These are phyloP conservation scores for Alternaria sp. DNA, from an alignment of 2,329 filamentous ascomycete genomes.

Conservation along the genomic window DNA sequence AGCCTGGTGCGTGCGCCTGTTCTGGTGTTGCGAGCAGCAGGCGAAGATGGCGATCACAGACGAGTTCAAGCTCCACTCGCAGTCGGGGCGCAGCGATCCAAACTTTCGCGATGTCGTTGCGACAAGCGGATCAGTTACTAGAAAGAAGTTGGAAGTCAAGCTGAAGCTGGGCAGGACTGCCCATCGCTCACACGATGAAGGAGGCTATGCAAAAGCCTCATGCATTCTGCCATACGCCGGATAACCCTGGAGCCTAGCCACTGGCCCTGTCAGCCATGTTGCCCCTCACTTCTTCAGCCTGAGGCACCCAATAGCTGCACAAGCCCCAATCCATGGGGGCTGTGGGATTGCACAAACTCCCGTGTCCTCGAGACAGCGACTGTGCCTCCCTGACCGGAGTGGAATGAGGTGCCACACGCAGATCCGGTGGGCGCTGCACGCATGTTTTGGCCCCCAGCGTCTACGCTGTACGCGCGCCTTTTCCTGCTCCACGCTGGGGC, in stretches of 20 bases:
- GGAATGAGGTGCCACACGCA: slow-evolving; percentile 14
- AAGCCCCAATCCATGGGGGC: slow-evolving; percentile 23
- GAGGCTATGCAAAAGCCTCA: slow-evolving; percentile 36
- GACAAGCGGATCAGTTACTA: slow-evolving; percentile 26
- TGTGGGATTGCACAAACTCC: slow-evolving; percentile 24
- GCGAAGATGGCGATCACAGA: slow-evolving; percentile 21
- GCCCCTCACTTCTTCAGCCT: slow-evolving; percentile 28
- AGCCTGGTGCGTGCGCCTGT: slow-evolving; percentile 34
- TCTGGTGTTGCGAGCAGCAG: slow-evolving; percentile 19
- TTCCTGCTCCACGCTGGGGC: slow-evolving; percentile 14
- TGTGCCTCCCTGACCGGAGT: slow-evolving; percentile 30
- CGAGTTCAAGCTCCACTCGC: slow-evolving; percentile 24
- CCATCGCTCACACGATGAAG: slow-evolving; percentile 9
- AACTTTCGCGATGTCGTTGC: slow-evolving; percentile 20
- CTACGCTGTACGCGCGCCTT: background rate
- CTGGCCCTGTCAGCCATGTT: slow-evolving; percentile 23
- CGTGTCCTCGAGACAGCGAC: slow-evolving; percentile 10
- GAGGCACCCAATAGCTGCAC: slow-evolving; percentile 26
- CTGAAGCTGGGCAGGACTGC: slow-evolving; percentile 17
- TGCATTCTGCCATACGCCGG: slow-evolving; percentile 7
- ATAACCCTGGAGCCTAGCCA: slow-evolving; percentile 26
- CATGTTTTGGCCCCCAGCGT: slow-evolving; percentile 20
- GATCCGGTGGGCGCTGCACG: slow-evolving; percentile 13
- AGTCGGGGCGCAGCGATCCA: slow-evolving; percentile 31
- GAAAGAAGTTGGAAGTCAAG: slow-evolving; percentile 26